Evolutionary conservation across 2,329 filamentous ascomycete genomes (phyloP).

Genomic region (Zelopaecilomyces penicillatus): DNA sequence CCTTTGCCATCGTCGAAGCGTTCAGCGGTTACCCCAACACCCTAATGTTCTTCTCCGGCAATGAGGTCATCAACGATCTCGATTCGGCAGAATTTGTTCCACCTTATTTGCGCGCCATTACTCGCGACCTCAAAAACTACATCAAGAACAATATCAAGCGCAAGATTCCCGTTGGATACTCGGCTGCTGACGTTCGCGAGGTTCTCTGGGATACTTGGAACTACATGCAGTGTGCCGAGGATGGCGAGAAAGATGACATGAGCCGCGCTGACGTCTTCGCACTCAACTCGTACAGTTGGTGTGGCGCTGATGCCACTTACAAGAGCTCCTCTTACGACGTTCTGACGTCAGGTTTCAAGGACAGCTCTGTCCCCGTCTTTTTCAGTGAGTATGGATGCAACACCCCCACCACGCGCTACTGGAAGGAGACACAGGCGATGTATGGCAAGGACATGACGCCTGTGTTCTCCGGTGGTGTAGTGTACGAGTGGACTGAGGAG

Average conservation of each 20-base stretch:
- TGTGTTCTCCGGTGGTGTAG: constrained; percentile 65
- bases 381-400: constrained; percentile 81
- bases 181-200: constrained; percentile 67
- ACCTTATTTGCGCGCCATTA: constrained; percentile 67
- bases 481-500: constrained; percentile 76
- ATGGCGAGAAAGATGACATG: constrained; percentile 45
- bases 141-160: constrained; percentile 62
- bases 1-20: constrained; percentile 58
- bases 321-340: constrained; percentile 53
- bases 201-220: constrained; percentile 68
- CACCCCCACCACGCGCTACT: constrained; percentile 58
- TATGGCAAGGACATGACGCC: constrained; percentile 63
- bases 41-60: constrained; percentile 68
- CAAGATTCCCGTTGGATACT: constrained; percentile 69
- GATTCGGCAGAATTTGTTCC: constrained; percentile 51
- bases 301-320: constrained; percentile 52
- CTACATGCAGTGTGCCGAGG: constrained; percentile 61
- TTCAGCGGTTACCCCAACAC: constrained; percentile 61
- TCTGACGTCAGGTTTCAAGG: constrained; percentile 56
- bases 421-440: constrained; percentile 66
- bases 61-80: constrained; percentile 66
- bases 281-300: constrained; percentile 67
- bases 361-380: constrained; percentile 64
- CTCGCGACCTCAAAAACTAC: constrained; percentile 74
- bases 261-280: constrained; percentile 68